Base-by-base conservation (phyloP, 495 filamentous ascomycete species). In the Filosporella fistucella region DNA sequence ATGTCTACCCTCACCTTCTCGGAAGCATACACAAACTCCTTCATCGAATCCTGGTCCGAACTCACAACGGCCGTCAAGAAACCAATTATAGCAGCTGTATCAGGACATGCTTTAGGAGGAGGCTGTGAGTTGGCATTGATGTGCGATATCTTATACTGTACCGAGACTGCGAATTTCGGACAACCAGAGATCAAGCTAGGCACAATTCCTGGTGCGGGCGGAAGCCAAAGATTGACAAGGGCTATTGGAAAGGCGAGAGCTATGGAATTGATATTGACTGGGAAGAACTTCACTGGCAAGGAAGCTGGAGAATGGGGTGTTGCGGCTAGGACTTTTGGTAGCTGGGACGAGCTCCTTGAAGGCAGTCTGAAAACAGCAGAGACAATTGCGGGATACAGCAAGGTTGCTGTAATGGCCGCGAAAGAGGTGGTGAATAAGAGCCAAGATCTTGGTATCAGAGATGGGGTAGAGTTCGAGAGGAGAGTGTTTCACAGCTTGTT, bases 371-470 rank as follows among this genome's bases (percentile, higher is more conserved):
- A 80, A 60, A 93, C 89, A 17, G 93, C 93, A 13, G 89, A 86
- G 78, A 86, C 75, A 42, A 96, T 98, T 68, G 89, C 94, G 0
- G 70, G 82, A 0, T 86, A 88, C 62, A 86, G 83, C 24, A 76
- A 69, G 55, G 80, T 97, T 28, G 85, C 89, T 0, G 82, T 94
- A 20, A 79, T 85, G 72, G 93, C 88, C n/a, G 86, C 81, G 7
- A 98, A 98, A 78, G 93, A 97, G 76, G 94, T 90, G 14, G 90
- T 98, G 21, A 96, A 96, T 58, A 95, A 96, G 81, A 91, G 88
- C 58, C 88, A 95, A 72, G 91, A 97, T 56, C 61, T 91, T 52
- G 69, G 80, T 11, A 67, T 98, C 51, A 73, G 84, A 56, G 94
- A 96, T 58, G 93, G 93, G 0, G 83, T 98, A 1, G 94, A 97